Conservation (phyloP, 2,329 filamentous ascomycete genomes). For the Aspergillus costaricaensis region DNA sequence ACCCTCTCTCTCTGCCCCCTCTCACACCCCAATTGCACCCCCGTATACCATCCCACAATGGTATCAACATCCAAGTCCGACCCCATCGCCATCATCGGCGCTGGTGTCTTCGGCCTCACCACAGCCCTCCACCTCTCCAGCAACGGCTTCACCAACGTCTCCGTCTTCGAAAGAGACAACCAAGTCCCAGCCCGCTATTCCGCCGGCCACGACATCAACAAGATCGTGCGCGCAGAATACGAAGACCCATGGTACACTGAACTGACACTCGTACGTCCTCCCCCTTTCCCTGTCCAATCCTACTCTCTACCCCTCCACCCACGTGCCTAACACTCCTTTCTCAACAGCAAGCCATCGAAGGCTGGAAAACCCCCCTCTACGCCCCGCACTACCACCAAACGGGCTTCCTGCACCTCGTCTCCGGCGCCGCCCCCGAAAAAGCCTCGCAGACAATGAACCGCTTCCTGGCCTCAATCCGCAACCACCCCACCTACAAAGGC, state of each 20-base stretch:
- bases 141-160: conserved; percentile 50
- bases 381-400: conserved; percentile 56
- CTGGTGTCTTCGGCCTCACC: conserved; percentile 55
- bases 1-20: neutral
- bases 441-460: conserved; percentile 50
- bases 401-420: conserved; percentile 55
- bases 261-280: conserved; percentile 50
- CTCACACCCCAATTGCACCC: neutral
- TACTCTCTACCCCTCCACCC: neutral
- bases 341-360: conserved; percentile 50
- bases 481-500: conserved; percentile 36
- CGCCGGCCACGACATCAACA: conserved; percentile 63
- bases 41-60: neutral
- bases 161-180: conserved; percentile 50
- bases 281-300: neutral
- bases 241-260: conserved; percentile 60
- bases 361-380: conserved; percentile 57
- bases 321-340: neutral
- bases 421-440: conserved; percentile 51
- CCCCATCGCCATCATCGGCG: conserved; percentile 44
- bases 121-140: conserved; percentile 51
- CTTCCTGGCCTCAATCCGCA: conserved; percentile 43
- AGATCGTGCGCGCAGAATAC: conserved; percentile 62
- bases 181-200: conserved; percentile 54
- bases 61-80: conserved; percentile 14